These are phyloP conservation scores for Sarcomyxa edulis DNA, from an alignment of 768 basidiomycete genomes.

Conservation along the genomic window DNA sequence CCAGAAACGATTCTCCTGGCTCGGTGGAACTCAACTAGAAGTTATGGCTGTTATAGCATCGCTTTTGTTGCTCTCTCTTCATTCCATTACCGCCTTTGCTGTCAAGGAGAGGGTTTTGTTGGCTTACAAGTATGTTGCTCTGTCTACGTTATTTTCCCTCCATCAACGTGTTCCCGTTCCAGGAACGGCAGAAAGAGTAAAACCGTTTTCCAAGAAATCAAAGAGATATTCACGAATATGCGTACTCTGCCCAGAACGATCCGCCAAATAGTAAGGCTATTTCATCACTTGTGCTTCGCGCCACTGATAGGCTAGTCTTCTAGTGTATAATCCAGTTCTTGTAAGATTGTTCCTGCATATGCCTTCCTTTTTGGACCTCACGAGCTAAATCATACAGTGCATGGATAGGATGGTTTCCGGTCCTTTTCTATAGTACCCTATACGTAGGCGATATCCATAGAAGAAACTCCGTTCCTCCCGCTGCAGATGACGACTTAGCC, in stretches of 20 bases:
- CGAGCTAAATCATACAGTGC: slow-evolving; percentile 36
- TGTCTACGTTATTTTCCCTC: background rate
- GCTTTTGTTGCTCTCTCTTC: slow-evolving; percentile 58
- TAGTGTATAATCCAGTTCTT: slow-evolving; percentile 81
- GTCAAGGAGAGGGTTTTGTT: slow-evolving; percentile 77
- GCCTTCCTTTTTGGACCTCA: background rate
- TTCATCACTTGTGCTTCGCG: background rate
- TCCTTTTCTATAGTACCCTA: slow-evolving; percentile 82
- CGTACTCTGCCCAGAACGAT: slow-evolving; percentile 68
- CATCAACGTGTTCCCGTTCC: background rate
- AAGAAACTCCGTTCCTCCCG: slow-evolving; percentile 26
- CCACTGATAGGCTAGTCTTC: slow-evolving; percentile 1
- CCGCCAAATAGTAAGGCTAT: slow-evolving; percentile 66
- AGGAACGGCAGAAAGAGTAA: background rate
- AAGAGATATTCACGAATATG: slow-evolving; percentile 68
- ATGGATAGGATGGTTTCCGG: slow-evolving; percentile 91
- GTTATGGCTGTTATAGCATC: slow-evolving; percentile 75
- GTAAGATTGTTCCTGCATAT: slow-evolving; percentile 36
- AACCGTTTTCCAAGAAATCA: slow-evolving; percentile 37
- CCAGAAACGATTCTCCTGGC: slow-evolving; percentile 58
- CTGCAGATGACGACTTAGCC: slow-evolving; percentile 15
- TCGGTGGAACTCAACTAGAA: slow-evolving; percentile 78
- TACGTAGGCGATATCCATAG: slow-evolving; percentile 89
- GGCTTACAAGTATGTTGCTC: slow-evolving; percentile 10
- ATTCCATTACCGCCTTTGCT: slow-evolving; percentile 50